Base-by-base conservation (phyloP, 768 basidiomycete genomes). In the Amyloporia xantha region DNA sequence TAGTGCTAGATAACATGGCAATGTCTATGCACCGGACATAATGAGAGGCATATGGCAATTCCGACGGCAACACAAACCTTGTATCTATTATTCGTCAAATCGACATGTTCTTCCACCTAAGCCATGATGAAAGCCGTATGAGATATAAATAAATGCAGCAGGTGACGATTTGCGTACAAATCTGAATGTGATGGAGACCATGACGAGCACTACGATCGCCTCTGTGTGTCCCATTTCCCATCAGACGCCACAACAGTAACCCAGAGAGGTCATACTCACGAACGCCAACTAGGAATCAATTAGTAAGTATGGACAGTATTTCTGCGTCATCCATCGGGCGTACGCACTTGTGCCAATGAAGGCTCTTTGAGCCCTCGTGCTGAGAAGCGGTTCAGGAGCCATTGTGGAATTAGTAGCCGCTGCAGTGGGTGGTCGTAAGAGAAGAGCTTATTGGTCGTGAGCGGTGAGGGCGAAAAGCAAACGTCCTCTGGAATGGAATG, bases 1-100 rank as follows among this genome's bases (percentile, higher is more conserved):
- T 5, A 92, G 71, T 2, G 86, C 86, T 4, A 92, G 78, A 63
- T 91, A 92, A 65, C 89, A 91, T 53, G 88, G 83, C 46, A 91
- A 63, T 11, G 89, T 91, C 84, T 88, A 44, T 4, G 44, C 12
- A 36, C 43, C 17, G 45, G 15, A 28, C 9, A 43, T n/a, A 12
- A 21, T 9, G 6, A 39, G 15, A 13, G 3, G 1, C 7, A 30
- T 24, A 19, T 6, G 40, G 20, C 10, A 5, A 9, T 9, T 27
- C 7, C 12, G 5, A 11, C 21, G 30, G 38, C 38, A n/a, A 21
- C 36, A 48, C 57, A 20, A 53, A 78, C 85, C 68, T 83, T 85
- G 68, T 82, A 85, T 55, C 66, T 59, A 11, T 66, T 5, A 7
- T 23, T n/a, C 2, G 52, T 53, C 49, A 82, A 68, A 28, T 69